Percentiles rank a stretch among this genome's conserved stretches.
These are phyloP conservation scores for Leishmania braziliensis DNA, from an alignment of 208 protist species.

Conservation along the genomic window DNA sequence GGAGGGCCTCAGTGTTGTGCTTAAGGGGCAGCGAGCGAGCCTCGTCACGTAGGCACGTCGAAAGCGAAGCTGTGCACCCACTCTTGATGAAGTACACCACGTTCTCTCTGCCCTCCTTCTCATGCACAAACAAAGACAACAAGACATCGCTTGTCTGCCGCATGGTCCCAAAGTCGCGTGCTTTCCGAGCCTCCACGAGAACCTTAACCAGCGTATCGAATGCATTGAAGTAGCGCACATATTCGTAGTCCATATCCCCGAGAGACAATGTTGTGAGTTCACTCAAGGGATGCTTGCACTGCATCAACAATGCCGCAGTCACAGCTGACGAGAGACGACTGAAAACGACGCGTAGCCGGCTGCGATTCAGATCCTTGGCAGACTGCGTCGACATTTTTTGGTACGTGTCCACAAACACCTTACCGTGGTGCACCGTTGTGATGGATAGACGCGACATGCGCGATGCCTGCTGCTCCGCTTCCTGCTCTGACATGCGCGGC, in stretches of 20 bases:
- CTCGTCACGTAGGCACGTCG: constrained; percentile 68
- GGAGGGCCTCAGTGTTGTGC: constrained; percentile 45
- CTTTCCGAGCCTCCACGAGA: constrained; percentile 61
- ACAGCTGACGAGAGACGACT: constrained; percentile 47
- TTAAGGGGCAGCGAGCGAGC: constrained; percentile 43
- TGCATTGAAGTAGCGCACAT: constrained; percentile 78
- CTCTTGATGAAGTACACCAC: constrained; percentile 67
- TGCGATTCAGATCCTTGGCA: constrained; percentile 77
- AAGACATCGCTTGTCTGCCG: constrained; percentile 46
- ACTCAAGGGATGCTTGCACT: constrained; percentile 67
- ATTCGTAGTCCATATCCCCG: constrained; percentile 73
- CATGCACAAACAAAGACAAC: constrained; percentile 50
- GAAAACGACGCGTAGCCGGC: constrained; percentile 61
- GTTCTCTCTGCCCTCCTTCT: constrained; percentile 57
- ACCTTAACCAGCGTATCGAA: constrained; percentile 63
- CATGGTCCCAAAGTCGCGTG: constrained; percentile 47
- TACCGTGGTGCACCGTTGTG: constrained; percentile 51
- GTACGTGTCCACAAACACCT: constrained; percentile 77
- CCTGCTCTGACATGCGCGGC: constrained; percentile 43
- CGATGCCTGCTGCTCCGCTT: constrained; percentile 66
- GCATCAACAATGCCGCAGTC: constrained; percentile 29
- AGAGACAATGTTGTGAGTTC: constrained; percentile 54
- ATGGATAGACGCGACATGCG: constrained; percentile 50
- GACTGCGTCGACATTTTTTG: constrained; percentile 62
- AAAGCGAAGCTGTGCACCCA: constrained; percentile 47